phyloP scores from a whole-genome alignment of 2,329 filamentous ascomycete species.

The Pyrenophora graminea region DNA sequence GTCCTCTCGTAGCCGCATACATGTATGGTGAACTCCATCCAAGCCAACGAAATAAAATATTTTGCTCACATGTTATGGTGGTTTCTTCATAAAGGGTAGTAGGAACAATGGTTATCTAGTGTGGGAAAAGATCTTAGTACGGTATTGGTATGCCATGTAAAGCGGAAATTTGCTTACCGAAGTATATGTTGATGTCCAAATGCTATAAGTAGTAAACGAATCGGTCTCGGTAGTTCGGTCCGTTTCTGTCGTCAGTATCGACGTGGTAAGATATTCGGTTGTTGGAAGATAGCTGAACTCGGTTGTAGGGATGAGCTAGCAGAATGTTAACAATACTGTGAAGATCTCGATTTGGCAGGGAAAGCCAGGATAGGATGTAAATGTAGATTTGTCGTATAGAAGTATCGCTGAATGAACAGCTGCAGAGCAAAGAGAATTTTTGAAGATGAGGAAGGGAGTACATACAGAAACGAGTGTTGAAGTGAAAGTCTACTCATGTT shows the following conservation, averaged over 20 bases:
- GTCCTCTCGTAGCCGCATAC: no score
- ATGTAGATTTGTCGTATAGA: neutral
- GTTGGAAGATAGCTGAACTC: slow-evolving; percentile 15
- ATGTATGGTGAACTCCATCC: no score
- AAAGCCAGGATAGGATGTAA: no score
- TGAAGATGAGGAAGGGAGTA: neutral
- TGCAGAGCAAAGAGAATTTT: neutral
- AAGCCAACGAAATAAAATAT: no score
- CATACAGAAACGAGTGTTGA: slow-evolving; percentile 26
- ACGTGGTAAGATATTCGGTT: slow-evolving; percentile 15
- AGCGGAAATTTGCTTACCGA: slow-evolving; percentile 4
- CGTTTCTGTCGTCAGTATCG: slow-evolving; percentile 10
- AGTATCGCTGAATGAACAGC: neutral
- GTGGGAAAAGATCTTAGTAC: neutral
- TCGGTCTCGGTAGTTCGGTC: slow-evolving; percentile 17
- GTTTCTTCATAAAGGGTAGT: slow-evolving; percentile 6
- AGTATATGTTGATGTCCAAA: slow-evolving; percentile 27
- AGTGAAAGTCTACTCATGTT: slow-evolving; percentile 15
- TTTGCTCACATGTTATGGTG: slow-evolving; percentile 8
- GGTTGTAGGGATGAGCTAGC: slow-evolving; percentile 23
- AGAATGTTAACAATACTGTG: neutral
- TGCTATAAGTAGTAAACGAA: slow-evolving; percentile 18
- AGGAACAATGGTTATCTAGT: slow-evolving; percentile 8
- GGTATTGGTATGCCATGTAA: neutral
- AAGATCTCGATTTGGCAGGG: neutral